Evolutionary conservation across 441 rosid genomes (phyloP).

Genomic region (Pelargonium fulgidum): DNA sequence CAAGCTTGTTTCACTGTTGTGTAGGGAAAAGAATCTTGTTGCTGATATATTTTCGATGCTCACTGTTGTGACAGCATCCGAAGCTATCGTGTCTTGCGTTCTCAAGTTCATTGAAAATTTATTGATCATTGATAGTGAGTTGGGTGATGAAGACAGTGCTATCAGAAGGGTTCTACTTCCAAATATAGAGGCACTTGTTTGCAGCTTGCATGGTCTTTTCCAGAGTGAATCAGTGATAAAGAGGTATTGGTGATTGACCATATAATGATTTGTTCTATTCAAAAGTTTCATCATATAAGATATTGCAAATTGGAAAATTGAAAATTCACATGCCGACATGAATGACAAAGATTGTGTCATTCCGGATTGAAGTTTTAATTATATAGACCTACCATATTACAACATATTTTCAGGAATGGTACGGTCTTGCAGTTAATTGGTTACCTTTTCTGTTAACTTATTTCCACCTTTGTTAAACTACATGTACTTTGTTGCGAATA

Average conservation of each 20-base stretch:
- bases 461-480: no score
- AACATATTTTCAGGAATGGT: not conserved
- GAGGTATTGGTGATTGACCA: conserved; percentile 44
- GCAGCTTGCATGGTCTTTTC: conserved; percentile 67
- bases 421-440: not conserved
- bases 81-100: conserved; percentile 60
- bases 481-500: not conserved
- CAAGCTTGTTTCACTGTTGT: conserved; percentile 49
- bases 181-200: conserved; percentile 53
- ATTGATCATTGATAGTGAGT: conserved; percentile 57
- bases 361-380: not conserved
- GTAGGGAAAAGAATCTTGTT: conserved; percentile 60
- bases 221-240: conserved; percentile 43
- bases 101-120: conserved; percentile 78
- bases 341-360: not conserved
- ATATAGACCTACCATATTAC: not conserved
- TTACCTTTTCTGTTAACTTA: not conserved
- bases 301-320: conserved; percentile 1
- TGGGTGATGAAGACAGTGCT: conserved; percentile 41
- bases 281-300: not conserved
- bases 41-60: conserved; percentile 82
- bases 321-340: no score
- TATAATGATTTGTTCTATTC: conserved; percentile 4
- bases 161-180: conserved; percentile 44
- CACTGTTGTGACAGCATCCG: conserved; percentile 63